Base-by-base conservation (phyloP, 805 yeast genomes). In the Candida insectorum region DNA sequence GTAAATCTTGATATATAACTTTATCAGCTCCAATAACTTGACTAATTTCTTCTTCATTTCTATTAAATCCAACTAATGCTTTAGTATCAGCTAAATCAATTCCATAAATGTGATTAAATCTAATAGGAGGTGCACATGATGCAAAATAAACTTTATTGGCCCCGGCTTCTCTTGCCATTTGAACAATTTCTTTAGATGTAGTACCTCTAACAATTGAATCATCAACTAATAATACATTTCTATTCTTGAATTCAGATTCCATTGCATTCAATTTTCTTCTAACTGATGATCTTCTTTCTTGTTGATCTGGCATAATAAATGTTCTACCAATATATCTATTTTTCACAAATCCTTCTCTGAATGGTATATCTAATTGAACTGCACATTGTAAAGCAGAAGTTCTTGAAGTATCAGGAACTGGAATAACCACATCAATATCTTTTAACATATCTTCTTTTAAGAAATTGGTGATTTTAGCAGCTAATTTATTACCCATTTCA, bases 141-240 rank as follows among this genome's bases (percentile, higher is more conserved):
- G 98, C 98, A 59, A 93, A 83, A 57, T 77, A 91, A n/a, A 93
- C 98, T 49, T 79, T 82, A 41, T 76, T 80, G 28, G 98, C 98
- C 38, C 98, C 98, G 4, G 97, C 96, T 60, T 93, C 98, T 49
- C 84, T 76, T n/a, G 98, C 98, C 98, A 93, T 93, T 46, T 80
- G 83, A 21, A 93, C 95, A 45, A 93, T 93, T 65, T 93, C 98
- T 58, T 78, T 84, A 5, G 97, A 88, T 3, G 98, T 93, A 14
- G 98, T 93, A 43, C 98, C 98, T 58, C 98, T 79, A 7, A 93
- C 98, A 45, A 93, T 91, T 17, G 97, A 87, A 61, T 93, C 98
- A 61, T 93, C 98, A 27, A 93, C 97, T 34, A 93, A 73, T 43
- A 93, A 68, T 15, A 93, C 97, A 41, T 79, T 80, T 50, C 87